Evolutionary conservation across 2,329 filamentous ascomycete species (phyloP), one percentile per base, ranked within the genome.

Genomic region (Fusarium redolens): DNA sequence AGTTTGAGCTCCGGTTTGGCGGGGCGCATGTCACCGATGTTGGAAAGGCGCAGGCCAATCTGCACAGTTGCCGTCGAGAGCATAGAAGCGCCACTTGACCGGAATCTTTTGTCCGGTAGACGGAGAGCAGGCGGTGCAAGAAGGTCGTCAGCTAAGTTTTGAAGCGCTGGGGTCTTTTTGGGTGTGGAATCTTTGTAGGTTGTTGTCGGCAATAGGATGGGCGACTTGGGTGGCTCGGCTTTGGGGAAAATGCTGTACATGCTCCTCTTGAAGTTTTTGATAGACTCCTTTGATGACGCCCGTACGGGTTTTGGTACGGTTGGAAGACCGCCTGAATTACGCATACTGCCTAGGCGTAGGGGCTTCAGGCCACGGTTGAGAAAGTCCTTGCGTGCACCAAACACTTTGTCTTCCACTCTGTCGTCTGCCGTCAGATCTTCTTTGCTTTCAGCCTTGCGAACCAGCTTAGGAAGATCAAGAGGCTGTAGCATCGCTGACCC

Each of bases 41-140:
- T 89, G 31, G 91, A 93, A 61, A 93, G 84, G 15, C 92, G 88
- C 20, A 93, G 84, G 3, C 91, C 92, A 57, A 93, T 93, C 77
- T 93, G 91, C 15, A 93, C 91, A 1, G 91, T 93, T 30, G 91
- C 91, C 14, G 89, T 89, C 48, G 91, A 93, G 20, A 85, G 85
- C 45, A 90, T 84, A 2, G 91, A 93, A 9, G 90, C 90, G 65
- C 89, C 85, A 48, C 91, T 86, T 22, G 84, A 82, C 76, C 88
- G 88, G n/a, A 85, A 83, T 18, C 79, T 77, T 8, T 80, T 80
- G 45, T 82, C 81, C 2, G 72, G 72, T 17, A 74, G 54, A 57
- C 85, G 84, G 45, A 87, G 82, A 7, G 84, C 83, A 5, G 86
- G 87, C 6, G 86, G 87, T 65, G 81, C 72, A 47, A 82, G 71